Evolutionary conservation across 2,329 filamentous ascomycete genomes (phyloP).

Genomic region (Penicillium capsulatum): DNA sequence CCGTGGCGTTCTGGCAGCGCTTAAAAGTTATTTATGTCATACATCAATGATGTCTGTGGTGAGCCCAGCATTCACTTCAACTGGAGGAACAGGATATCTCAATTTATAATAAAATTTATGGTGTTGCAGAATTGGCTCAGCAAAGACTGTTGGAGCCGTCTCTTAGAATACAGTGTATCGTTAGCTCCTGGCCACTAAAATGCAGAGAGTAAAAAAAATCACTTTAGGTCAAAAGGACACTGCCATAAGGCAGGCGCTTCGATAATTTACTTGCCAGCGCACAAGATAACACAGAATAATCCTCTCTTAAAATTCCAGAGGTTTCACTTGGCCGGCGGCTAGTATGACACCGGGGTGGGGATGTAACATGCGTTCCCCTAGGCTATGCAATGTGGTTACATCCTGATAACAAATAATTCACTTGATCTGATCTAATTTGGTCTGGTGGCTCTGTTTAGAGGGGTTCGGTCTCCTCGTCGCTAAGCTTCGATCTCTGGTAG

Average conservation of each 20-base stretch:
- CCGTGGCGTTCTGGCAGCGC: conserved; percentile 16
- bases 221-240: too few relatives aligned
- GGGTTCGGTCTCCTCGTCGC: too few relatives aligned
- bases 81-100: too few relatives aligned
- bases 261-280: too few relatives aligned
- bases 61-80: not conserved
- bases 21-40: conserved; percentile 20
- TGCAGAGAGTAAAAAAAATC: too few relatives aligned
- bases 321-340: conserved; percentile 3
- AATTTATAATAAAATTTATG: not conserved
- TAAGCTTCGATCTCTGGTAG: conserved; percentile 6
- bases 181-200: too few relatives aligned
- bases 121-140: too few relatives aligned
- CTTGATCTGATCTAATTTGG: not conserved
- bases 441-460: not conserved
- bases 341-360: conserved; percentile 5
- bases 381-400: conserved; percentile 7
- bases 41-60: conserved; percentile 12
- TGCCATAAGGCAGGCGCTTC: too few relatives aligned
- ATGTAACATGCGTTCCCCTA: conserved; percentile 5
- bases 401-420: not conserved
- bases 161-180: too few relatives aligned
- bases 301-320: not conserved
- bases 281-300: not conserved
- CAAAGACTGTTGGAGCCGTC: too few relatives aligned